Evolutionary conservation across 306 rosid species (phyloP).

Genomic region (Lathyrus oleraceus): DNA sequence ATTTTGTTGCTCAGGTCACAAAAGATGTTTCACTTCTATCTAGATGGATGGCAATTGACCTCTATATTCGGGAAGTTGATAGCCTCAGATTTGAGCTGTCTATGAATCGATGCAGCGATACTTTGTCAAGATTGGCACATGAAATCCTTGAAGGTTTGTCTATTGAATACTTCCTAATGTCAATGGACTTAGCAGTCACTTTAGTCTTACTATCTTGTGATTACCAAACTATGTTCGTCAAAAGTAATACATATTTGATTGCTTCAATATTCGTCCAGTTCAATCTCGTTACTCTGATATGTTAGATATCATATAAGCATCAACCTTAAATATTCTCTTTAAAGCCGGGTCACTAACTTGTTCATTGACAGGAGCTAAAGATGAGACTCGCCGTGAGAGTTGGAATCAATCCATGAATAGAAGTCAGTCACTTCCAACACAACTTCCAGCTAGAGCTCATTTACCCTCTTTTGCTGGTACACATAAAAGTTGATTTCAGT

Average conservation of each 20-base stretch:
- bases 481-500: constrained; percentile 25
- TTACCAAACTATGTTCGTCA: constrained; percentile 1
- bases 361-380: constrained; percentile 52
- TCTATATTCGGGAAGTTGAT: constrained; percentile 82
- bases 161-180: constrained; percentile 20
- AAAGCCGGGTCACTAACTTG: constrained; percentile 20
- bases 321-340: not conserved
- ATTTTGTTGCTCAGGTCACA: constrained; percentile 67
- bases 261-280: constrained; percentile 14
- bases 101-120: constrained; percentile 80
- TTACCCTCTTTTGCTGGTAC: constrained; percentile 85
- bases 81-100: constrained; percentile 90
- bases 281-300: constrained; percentile 5
- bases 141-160: constrained; percentile 75
- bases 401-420: constrained; percentile 62
- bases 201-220: constrained; percentile 7
- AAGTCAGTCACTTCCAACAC: constrained; percentile 75
- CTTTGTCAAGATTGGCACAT: constrained; percentile 63
- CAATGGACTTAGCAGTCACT: constrained; percentile 28
- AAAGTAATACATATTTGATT: constrained; percentile 20
- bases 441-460: constrained; percentile 91
- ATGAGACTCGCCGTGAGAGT: constrained; percentile 55
- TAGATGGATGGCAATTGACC: constrained; percentile 94
- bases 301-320: not conserved
- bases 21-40: constrained; percentile 84